Evolutionary conservation across 1,284 basidiomycete species (phyloP).

Genomic region (Ceratobasidium papillatum): DNA sequence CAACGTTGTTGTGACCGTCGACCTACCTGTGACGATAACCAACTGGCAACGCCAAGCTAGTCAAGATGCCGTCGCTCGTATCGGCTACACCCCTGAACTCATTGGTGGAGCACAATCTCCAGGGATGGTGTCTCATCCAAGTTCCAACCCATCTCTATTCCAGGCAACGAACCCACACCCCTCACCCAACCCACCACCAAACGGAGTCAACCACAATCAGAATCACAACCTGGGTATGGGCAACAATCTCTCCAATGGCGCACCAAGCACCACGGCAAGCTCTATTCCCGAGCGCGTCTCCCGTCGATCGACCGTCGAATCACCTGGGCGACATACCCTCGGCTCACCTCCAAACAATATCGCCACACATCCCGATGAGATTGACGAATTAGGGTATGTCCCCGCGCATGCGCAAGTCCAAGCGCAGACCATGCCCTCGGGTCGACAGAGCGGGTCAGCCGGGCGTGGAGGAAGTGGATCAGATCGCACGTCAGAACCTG

Average conservation of each 20-base stretch:
- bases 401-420: conserved; percentile 24
- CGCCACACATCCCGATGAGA: neutral
- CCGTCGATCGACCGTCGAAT: conserved; percentile 10
- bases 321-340: neutral
- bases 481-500: conserved; percentile 3
- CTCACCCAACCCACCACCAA: neutral
- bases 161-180: conserved; percentile 12
- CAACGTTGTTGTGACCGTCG: conserved; percentile 70
- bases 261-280: conserved; percentile 18
- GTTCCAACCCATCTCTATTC: conserved; percentile 15
- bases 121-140: conserved; percentile 7
- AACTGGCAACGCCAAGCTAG: conserved; percentile 51
- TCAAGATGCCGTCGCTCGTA: conserved; percentile 34
- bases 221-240: neutral
- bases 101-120: conserved; percentile 6
- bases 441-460: neutral
- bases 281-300: conserved; percentile 41
- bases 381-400: conserved; percentile 32
- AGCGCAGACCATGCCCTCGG: conserved; percentile 11
- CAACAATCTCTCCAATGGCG: conserved; percentile 21
- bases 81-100: conserved; percentile 34
- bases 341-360: neutral
- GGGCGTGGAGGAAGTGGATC: conserved; percentile 15
- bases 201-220: neutral
- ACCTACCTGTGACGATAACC: conserved; percentile 75